Conservation (phyloP, 306 rosid genomes). For the Cucumis melo region DNA sequence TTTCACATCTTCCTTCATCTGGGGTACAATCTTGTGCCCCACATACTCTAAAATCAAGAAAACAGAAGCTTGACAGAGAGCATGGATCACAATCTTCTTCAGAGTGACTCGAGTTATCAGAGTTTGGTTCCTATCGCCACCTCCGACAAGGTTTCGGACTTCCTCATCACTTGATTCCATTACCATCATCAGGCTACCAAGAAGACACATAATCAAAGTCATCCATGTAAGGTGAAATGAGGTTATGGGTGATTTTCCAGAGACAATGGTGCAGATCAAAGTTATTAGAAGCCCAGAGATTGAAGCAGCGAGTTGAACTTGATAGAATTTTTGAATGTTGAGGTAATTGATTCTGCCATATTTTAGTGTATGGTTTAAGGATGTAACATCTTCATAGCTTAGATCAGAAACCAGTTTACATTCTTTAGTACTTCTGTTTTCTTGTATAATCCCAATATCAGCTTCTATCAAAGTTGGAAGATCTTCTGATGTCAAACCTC, state of each 20-base stretch:
- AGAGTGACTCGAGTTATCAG: constrained; percentile 18
- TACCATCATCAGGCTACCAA: constrained; percentile 43
- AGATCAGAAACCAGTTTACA: constrained; percentile 20
- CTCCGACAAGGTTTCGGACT: neutral
- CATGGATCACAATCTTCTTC: constrained; percentile 33
- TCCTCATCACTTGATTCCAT: constrained; percentile 25
- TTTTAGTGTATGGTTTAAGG: constrained; percentile 13
- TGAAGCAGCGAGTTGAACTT: constrained; percentile 30
- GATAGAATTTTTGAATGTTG: constrained; percentile 45
- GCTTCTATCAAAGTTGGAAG: constrained; percentile 26
- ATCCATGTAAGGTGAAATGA: constrained; percentile 41
- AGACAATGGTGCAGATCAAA: constrained; percentile 19
- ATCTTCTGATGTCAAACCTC: constrained; percentile 21
- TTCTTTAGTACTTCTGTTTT: neutral
- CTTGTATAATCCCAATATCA: constrained; percentile 29
- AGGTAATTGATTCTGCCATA: constrained; percentile 24
- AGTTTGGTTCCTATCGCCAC: neutral
- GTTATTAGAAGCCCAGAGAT: constrained; percentile 30
- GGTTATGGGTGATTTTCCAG: constrained; percentile 48
- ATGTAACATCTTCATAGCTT: constrained; percentile 3
- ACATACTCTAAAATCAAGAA: constrained; percentile 21
- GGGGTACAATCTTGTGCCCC: constrained; percentile 11
- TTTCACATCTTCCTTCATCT: constrained; percentile 9
- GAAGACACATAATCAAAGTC: constrained; percentile 22
- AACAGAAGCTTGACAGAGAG: constrained; percentile 24